Evolutionary conservation across 2,329 filamentous ascomycete genomes (phyloP), one percentile per base, ranked within the genome.

Genomic region (Macrophomina tecta): DNA sequence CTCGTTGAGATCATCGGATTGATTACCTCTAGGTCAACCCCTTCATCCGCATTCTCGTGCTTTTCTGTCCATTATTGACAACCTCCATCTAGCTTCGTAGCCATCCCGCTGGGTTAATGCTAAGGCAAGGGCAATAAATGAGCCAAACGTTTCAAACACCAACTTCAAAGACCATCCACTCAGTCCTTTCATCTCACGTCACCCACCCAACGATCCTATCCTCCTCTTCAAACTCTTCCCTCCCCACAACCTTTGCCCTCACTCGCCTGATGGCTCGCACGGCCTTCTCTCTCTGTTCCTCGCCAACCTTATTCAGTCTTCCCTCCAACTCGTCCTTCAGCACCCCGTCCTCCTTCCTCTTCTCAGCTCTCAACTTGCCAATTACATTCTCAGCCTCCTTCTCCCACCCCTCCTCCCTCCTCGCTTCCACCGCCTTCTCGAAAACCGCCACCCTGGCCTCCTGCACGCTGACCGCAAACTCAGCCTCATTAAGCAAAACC

Each of bases 401-500:
- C 30, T 14, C 58, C 42, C 16, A 32, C 45, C 40, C 28, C n/a
- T 23, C n/a, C 18, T 5, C 36, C 53, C 11, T 30, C 48, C 18
- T 23, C 48, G 48, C 23, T 14, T 2, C 49, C 11, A 36, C 51
- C 30, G 16, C 51, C 51, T 55, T 55, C 32, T 55, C 51, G 6
- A 55, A 61, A 30, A 61, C 40, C 6, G 28, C 11, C 32, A 18
- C 34, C 46, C 36, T n/a, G 18, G 61, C 61, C 48, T 42, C 61
- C 49, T 40, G 23, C 11, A 53, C 49, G 14, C 46, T 32, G 14
- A 42, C 18, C 46, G 23, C 46, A 53, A 52, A 64, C 48, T 64
- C 61, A 4, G 61, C 61, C 61, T 53, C 61, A 34, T 64, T 64
- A 3, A 64, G 61, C 48, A 45, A 6, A 9, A 64, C 46, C 61